Evolutionary conservation across 768 basidiomycete genomes (phyloP).

Genomic region (Boletus rubescentipes): DNA sequence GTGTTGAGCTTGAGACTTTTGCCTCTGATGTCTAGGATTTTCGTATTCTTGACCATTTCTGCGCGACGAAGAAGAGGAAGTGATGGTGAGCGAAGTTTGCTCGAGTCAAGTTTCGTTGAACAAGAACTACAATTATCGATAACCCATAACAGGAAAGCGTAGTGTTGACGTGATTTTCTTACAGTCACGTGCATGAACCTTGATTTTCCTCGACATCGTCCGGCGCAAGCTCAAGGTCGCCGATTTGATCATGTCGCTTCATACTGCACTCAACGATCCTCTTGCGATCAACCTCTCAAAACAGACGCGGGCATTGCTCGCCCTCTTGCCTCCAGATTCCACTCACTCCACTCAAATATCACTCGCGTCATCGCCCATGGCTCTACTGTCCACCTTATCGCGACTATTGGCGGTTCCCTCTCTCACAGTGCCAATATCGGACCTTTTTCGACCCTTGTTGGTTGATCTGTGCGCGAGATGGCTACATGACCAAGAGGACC

Average conservation of each 20-base stretch:
- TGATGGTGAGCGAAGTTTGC: not conserved
- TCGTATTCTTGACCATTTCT: constrained; percentile 19
- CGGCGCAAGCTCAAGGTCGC: not conserved
- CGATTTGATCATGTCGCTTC: constrained; percentile 11
- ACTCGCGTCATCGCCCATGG: constrained; percentile 37
- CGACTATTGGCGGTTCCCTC: constrained; percentile 57
- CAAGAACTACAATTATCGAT: constrained; percentile 15
- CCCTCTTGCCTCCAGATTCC: constrained; percentile 43
- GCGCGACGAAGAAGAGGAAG: not conserved
- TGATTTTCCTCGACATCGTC: not conserved
- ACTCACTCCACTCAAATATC: constrained; percentile 39
- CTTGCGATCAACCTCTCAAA: constrained; percentile 55
- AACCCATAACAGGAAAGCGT: constrained; percentile 15
- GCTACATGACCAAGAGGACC: constrained; percentile 54
- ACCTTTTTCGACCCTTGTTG: constrained; percentile 71
- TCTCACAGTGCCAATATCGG: constrained; percentile 62
- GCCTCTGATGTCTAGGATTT: constrained; percentile 30
- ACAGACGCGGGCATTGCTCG: constrained; percentile 50
- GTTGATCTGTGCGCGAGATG: constrained; percentile 81
- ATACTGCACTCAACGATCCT: constrained; percentile 45
- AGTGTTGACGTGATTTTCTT: not conserved
- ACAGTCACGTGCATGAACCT: constrained; percentile 22
- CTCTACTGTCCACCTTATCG: constrained; percentile 58
- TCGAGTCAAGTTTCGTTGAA: not conserved
- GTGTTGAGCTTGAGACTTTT: constrained; percentile 71